Evolutionary conservation across 306 rosid genomes (phyloP), one percentile per base, ranked within the genome.

Genomic region (Clitoria ternatea): DNA sequence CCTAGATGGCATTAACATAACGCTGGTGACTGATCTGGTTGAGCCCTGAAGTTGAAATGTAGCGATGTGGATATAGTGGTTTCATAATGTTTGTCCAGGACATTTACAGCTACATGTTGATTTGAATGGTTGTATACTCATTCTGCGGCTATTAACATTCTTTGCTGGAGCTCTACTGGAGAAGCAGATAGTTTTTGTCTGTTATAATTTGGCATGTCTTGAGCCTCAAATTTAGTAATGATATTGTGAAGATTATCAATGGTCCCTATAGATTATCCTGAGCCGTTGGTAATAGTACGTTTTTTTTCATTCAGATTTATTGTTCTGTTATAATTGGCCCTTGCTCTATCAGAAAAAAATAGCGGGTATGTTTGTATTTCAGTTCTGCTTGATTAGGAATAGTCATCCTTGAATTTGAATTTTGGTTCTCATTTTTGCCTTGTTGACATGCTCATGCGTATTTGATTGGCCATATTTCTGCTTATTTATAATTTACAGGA

Each of bases 81-180:
- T 77, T 54, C 40, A 20, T 68, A 39, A 61, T 73, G 35, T 50
- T 73, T 77, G 77, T 64, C 66, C 36, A 13, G 64, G 39, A 40
- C 45, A 62, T 64, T 63, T 70, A 49, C 61, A 18, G 35, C 39
- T 69, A 23, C 22, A 47, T 69, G 49, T 39, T 56, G 63, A 48
- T 20, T 45, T 45, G 32, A 65, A 48, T 73, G 60, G 69, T 75
- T 72, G 22, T 78, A 54, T 63, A 18, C 42, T 44, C 50, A 69
- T 75, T 47, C 17, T 79, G 79, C 89, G 91, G 99, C 81, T 95
- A 53, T 83, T 95, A 73, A 43, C 96, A 61, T 74, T 89, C 57
- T 85, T 91, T 77, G 97, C 97, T 7, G 99, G 91, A 81, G 97
- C 93, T 39, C 82, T 95, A 72, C 81, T 95, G 72, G 99, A 95